A percentile compares a stretch with the other conserved stretches of the same genome.
phyloP scores from a whole-genome alignment of 2,329 filamentous ascomycete species.

The Sporothrix mexicana region DNA sequence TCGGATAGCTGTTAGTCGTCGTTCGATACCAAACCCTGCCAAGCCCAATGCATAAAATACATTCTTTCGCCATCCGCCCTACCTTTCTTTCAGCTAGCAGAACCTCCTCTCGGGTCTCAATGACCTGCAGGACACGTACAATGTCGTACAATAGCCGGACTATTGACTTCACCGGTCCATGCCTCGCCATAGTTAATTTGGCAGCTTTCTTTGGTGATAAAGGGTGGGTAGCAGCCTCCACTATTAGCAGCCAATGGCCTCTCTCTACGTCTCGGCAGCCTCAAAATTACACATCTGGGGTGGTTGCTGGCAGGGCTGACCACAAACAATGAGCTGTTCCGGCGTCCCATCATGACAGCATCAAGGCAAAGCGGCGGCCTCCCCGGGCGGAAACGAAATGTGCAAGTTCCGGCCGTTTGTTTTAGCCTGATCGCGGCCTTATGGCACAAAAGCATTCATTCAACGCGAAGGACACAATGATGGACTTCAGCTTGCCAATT shows the following conservation, averaged over 20 bases:
- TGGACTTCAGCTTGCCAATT: neutral
- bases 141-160: neutral
- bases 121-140: neutral
- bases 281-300: neutral
- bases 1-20: neutral
- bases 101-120: neutral
- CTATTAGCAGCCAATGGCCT: neutral
- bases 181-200: neutral
- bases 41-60: constrained; percentile 19
- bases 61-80: neutral
- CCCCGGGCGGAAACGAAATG: neutral
- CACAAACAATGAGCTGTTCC: neutral
- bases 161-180: neutral
- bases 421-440: constrained; percentile 31
- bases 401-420: neutral
- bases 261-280: neutral
- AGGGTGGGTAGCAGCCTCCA: neutral
- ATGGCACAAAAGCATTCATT: neutral
- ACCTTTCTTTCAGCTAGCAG: constrained; percentile 1
- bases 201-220: neutral
- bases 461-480: neutral
- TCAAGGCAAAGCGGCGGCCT: neutral
- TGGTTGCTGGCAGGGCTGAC: constrained; percentile 30
- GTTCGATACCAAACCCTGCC: neutral
- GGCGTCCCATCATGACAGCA: neutral